phyloP scores from a whole-genome alignment of 2,329 filamentous ascomycete species.

The Alternaria panax region DNA sequence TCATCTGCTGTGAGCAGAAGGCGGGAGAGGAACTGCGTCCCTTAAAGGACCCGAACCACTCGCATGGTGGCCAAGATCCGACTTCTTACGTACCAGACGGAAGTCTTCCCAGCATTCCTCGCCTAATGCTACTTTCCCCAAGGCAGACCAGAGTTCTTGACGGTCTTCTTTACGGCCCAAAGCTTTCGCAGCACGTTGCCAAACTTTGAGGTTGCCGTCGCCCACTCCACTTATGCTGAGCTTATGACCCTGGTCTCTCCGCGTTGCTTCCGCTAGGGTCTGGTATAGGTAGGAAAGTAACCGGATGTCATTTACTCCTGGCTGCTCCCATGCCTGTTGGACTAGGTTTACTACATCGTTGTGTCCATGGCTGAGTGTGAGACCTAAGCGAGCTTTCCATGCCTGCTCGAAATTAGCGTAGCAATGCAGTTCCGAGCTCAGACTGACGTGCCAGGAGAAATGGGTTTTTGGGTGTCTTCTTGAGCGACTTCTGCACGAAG shows the following conservation, averaged over 20 bases:
- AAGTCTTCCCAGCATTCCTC: slow-evolving; percentile 48
- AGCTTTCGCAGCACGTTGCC: slow-evolving; percentile 40
- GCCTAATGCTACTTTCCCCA: slow-evolving; percentile 38
- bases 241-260: slow-evolving; percentile 7
- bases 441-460: slow-evolving; percentile 38
- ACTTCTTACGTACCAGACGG: slow-evolving; percentile 33
- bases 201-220: slow-evolving; percentile 31
- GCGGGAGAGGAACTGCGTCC: background rate
- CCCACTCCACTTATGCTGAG: slow-evolving; percentile 26
- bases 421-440: background rate
- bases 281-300: slow-evolving; percentile 41
- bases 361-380: slow-evolving; percentile 25
- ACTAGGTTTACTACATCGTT: slow-evolving; percentile 21
- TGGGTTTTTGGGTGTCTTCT: slow-evolving; percentile 48
- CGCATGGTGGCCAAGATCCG: background rate
- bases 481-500: slow-evolving; percentile 44
- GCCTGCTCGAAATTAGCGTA: slow-evolving; percentile 27
- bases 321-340: slow-evolving; percentile 28
- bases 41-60: background rate
- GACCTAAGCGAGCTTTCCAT: slow-evolving; percentile 42
- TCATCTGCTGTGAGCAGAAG: background rate
- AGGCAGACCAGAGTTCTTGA: slow-evolving; percentile 35
- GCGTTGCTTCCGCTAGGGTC: slow-evolving; percentile 28
- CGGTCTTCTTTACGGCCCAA: slow-evolving; percentile 32
- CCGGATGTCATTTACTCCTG: slow-evolving; percentile 33